Percentiles rank a stretch among this genome's conserved stretches.
These are phyloP conservation scores for Leptographium galeiforme DNA, from an alignment of 2,329 filamentous ascomycete genomes.

Conservation along the genomic window DNA sequence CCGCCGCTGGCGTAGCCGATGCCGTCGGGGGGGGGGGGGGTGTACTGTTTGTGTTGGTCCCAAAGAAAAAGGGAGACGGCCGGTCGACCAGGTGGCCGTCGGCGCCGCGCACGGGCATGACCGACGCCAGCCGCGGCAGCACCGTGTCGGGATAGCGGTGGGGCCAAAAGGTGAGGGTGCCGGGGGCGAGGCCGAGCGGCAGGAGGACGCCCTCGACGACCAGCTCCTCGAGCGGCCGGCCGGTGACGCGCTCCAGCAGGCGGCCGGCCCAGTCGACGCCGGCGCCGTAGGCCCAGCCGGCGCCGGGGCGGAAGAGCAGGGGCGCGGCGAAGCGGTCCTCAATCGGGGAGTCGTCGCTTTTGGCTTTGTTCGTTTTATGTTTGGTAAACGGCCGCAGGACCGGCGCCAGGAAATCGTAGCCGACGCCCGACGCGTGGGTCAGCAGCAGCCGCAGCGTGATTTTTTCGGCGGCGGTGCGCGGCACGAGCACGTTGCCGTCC, in stretches of 20 bases:
- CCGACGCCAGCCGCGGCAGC: slow-evolving; percentile 5
- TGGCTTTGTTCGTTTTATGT: too few species aligned
- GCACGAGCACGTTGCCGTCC: not conserved
- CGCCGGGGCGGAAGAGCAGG: slow-evolving; percentile 10
- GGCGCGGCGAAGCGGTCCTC: slow-evolving; percentile 7
- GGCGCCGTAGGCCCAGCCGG: slow-evolving; percentile 11
- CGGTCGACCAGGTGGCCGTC: slow-evolving; percentile 5
- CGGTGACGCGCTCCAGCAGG: slow-evolving; percentile 6
- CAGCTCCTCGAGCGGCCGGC: slow-evolving; percentile 7
- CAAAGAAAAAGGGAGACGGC: too few species aligned
- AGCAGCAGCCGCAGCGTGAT: slow-evolving; percentile 10
- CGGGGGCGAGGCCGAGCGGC: slow-evolving; percentile 10
- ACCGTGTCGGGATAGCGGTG: slow-evolving; percentile 7
- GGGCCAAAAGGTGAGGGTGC: slow-evolving; percentile 8
- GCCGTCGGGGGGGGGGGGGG: too few species aligned
- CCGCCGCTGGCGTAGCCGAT: slow-evolving; percentile 16
- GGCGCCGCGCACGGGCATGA: slow-evolving; percentile 8
- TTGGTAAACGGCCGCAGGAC: slow-evolving; percentile 3
- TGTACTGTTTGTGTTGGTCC: too few species aligned
- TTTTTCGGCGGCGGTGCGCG: slow-evolving; percentile 2
- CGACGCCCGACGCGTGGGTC: slow-evolving; percentile 9
- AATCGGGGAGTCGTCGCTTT: too few species aligned
- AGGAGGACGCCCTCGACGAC: slow-evolving; percentile 6
- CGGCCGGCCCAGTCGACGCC: slow-evolving; percentile 11
- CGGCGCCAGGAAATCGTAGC: slow-evolving; percentile 9